A percentile compares a stretch with the other conserved stretches of the same genome.
Evolutionary conservation across 257 asterid genomes (phyloP).

Genomic region (Przewalskia tangutica): DNA sequence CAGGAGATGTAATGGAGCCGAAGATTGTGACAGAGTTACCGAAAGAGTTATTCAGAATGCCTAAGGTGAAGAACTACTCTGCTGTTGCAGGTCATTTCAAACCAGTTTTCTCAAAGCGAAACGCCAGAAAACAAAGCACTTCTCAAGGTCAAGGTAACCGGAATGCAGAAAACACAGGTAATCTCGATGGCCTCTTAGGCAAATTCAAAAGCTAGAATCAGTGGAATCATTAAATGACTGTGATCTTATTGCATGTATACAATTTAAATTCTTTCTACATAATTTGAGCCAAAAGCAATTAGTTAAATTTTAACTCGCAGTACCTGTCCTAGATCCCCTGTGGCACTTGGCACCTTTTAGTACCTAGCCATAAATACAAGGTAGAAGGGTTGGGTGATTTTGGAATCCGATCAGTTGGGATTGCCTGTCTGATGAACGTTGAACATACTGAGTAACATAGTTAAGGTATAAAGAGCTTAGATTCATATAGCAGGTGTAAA

Average conservation of each 20-base stretch:
- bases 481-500: not conserved
- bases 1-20: slow-evolving; percentile 44
- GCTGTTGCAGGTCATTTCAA: slow-evolving; percentile 15
- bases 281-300: too few species aligned
- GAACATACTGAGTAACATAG: not conserved
- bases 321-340: not conserved
- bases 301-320: not conserved
- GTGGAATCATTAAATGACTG: not conserved
- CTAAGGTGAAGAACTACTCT: slow-evolving; percentile 29
- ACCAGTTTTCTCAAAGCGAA: slow-evolving; percentile 29
- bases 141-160: slow-evolving; percentile 22
- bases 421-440: not conserved
- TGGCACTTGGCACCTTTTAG: not conserved
- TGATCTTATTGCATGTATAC: not conserved
- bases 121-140: slow-evolving; percentile 13
- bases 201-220: not conserved
- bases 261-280: too few species aligned
- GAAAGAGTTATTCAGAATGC: slow-evolving; percentile 39
- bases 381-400: not conserved
- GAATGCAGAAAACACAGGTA: slow-evolving; percentile 1
- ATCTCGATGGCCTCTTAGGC: not conserved
- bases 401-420: not conserved
- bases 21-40: slow-evolving; percentile 62
- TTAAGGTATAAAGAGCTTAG: not conserved
- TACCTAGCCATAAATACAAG: not conserved